A percentile compares a stretch with the other conserved stretches of the same genome.
phyloP scores from a whole-genome alignment of 495 filamentous ascomycete genomes.

The Neurospora terricola region DNA sequence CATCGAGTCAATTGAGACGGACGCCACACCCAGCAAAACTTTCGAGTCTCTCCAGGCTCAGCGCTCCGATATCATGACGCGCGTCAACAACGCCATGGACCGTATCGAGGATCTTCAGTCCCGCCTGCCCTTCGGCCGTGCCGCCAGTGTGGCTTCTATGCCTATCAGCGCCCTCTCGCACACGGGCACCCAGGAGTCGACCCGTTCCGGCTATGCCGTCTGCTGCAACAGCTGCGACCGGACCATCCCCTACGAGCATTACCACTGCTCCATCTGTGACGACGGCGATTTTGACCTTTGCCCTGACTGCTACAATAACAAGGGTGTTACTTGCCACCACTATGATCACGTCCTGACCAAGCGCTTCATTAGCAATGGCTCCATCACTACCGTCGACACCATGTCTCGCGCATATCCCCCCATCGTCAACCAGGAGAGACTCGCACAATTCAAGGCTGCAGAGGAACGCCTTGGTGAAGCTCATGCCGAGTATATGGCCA shows the following conservation, averaged over 20 bases:
- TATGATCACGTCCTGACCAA: slow-evolving; percentile 90
- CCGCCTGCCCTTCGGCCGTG: background rate
- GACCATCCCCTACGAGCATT: slow-evolving; percentile 71
- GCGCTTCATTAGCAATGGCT: slow-evolving; percentile 66
- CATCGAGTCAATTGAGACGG: slow-evolving; percentile 2
- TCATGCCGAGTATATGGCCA: background rate
- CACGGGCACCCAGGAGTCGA: background rate
- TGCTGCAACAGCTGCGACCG: slow-evolving; percentile 87
- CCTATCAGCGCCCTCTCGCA: background rate
- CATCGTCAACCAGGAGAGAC: slow-evolving; percentile 14
- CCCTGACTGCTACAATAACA: slow-evolving; percentile 62
- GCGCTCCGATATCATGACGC: background rate
- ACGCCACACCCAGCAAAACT: background rate
- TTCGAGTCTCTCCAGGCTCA: background rate
- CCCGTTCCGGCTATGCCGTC: slow-evolving; percentile 44
- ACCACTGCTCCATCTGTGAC: slow-evolving; percentile 89
- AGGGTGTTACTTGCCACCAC: slow-evolving; percentile 64
- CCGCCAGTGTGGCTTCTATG: background rate
- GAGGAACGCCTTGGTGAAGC: slow-evolving; percentile 9
- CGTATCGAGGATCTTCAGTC: background rate
- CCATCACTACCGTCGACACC: slow-evolving; percentile 74
- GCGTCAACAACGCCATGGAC: background rate
- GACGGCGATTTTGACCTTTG: slow-evolving; percentile 94
- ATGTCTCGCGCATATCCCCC: slow-evolving; percentile 62
- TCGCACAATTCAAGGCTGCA: slow-evolving; percentile 5